Evolutionary conservation across 805 yeast species (phyloP).

Genomic region (Maudiozyma turicensis): DNA sequence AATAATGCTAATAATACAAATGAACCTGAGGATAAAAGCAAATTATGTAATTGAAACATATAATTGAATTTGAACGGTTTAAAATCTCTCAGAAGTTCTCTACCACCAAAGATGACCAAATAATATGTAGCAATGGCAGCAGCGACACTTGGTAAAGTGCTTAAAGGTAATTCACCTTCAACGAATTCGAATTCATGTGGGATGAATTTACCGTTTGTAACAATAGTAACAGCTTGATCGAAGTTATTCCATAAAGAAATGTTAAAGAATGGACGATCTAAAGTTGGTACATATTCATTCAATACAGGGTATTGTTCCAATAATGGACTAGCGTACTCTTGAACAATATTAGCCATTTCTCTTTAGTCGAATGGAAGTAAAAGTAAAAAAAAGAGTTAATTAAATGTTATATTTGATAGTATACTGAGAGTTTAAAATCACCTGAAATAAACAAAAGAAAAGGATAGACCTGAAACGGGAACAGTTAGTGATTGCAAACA

Average conservation of each 20-base stretch:
- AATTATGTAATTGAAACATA: constrained; percentile 78
- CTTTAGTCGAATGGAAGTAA: not conserved
- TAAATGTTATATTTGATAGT: no score
- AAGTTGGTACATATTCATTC: constrained; percentile 19
- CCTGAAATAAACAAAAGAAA: not conserved
- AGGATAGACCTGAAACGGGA: not conserved
- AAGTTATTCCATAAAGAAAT: constrained; percentile 26
- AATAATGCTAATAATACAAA: constrained; percentile 55
- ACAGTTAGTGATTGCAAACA: no score
- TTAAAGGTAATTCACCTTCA: constrained; percentile 56
- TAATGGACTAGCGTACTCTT: constrained; percentile 13
- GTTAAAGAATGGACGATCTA: constrained; percentile 30
- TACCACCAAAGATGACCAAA: constrained; percentile 76
- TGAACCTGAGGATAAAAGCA: constrained; percentile 62
- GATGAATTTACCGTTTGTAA: constrained; percentile 21
- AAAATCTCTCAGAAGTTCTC: constrained; percentile 44
- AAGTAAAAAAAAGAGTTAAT: not conserved
- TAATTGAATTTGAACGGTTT: constrained; percentile 65
- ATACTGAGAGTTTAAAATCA: no score
- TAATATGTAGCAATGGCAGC: constrained; percentile 60
- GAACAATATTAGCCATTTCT: constrained; percentile 9
- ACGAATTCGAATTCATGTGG: constrained; percentile 51
- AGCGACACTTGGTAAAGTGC: constrained; percentile 49
- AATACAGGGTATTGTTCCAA: constrained; percentile 16
- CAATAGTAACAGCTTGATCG: constrained; percentile 10